phyloP scores from a whole-genome alignment of 345 rosid genomes.

The Gossypium bickii region DNA sequence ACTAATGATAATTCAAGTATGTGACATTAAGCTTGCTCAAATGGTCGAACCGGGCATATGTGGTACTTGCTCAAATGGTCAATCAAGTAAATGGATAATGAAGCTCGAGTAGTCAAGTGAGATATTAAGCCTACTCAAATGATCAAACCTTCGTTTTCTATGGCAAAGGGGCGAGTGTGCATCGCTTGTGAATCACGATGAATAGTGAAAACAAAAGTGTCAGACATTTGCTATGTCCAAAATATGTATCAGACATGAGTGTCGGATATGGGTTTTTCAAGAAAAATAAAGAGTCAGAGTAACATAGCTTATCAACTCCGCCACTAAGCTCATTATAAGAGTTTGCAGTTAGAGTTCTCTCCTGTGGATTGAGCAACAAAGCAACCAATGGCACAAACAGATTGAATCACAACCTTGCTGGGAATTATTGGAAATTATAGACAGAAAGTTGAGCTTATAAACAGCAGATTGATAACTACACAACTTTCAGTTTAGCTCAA shows the following conservation, averaged over 20 bases:
- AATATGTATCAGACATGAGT: not conserved
- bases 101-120: not conserved
- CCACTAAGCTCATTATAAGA: not conserved
- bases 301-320: not conserved
- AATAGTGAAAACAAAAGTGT: not conserved
- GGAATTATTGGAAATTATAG: not conserved
- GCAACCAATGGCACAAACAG: not conserved
- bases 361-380: not conserved
- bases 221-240: not conserved
- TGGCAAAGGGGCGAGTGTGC: not conserved
- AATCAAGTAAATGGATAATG: too few relatives aligned
- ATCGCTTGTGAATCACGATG: not conserved
- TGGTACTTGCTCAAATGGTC: not conserved
- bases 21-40: not conserved
- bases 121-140: not conserved
- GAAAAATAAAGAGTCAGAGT: not conserved
- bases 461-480: conserved; percentile 5
- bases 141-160: not conserved
- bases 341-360: not conserved
- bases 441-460: conserved; percentile 5
- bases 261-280: too few relatives aligned
- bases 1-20: not conserved
- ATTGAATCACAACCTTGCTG: not conserved
- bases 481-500: conserved; percentile 16
- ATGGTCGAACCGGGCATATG: not conserved